Percentiles rank a stretch among this genome's conserved stretches.
Conservation (phyloP, 2,329 filamentous ascomycete genomes). For the Sphaerulina populicola region DNA sequence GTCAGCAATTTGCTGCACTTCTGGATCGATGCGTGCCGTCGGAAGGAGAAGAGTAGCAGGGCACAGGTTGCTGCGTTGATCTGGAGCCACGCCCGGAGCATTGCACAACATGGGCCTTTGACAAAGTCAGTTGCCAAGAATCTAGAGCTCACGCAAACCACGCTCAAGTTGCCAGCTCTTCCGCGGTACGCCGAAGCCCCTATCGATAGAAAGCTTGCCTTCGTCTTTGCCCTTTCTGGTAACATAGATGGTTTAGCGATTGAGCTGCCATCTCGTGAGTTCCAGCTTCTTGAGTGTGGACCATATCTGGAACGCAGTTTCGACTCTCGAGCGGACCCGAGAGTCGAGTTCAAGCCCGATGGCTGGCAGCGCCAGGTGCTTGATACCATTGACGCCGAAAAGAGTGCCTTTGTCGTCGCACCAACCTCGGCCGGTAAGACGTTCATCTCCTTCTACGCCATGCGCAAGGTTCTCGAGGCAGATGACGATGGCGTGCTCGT, state of each 20-base stretch:
- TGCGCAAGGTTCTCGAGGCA: conserved; percentile 63
- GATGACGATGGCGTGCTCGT: conserved; percentile 64
- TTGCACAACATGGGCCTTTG: conserved; percentile 34
- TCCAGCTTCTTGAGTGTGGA: conserved; percentile 61
- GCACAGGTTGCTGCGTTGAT: conserved; percentile 41
- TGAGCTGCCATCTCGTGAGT: conserved; percentile 45
- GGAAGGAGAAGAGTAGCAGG: conserved; percentile 28
- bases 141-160: conserved; percentile 34
- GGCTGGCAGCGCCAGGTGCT: conserved; percentile 68
- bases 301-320: conserved; percentile 69
- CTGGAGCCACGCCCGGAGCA: conserved; percentile 38
- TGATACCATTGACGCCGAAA: conserved; percentile 61
- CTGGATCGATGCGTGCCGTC: conserved; percentile 40
- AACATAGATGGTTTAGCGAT: conserved; percentile 25
- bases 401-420: conserved; percentile 66
- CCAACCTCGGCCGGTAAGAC: conserved; percentile 75
- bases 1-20: conserved; percentile 43
- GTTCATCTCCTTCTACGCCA: conserved; percentile 77
- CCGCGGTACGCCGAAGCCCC: conserved; percentile 18
- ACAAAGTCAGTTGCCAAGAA: conserved; percentile 37
- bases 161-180: conserved; percentile 35
- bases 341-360: conserved; percentile 66
- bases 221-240: conserved; percentile 36
- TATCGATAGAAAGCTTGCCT: conserved; percentile 35
- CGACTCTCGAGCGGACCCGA: conserved; percentile 57